These are phyloP conservation scores for Ehretia macrophylla DNA, from an alignment of 257 asterid genomes.

Conservation along the genomic window DNA sequence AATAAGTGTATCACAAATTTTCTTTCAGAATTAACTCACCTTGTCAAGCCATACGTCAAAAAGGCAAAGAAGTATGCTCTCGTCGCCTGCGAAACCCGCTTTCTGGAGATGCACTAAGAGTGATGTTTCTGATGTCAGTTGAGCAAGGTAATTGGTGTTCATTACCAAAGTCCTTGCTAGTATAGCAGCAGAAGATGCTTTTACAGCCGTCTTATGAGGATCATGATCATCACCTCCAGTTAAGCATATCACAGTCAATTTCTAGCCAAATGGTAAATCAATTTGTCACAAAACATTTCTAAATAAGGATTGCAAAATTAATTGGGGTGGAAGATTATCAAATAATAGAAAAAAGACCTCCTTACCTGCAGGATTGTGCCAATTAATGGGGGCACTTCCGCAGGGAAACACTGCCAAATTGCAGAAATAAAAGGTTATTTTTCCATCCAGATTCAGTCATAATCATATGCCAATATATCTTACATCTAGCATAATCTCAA, in stretches of 20 bases:
- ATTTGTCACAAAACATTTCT: slow-evolving; percentile 5
- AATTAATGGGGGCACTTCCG: slow-evolving; percentile 77
- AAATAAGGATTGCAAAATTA: not conserved
- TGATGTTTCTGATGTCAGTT: slow-evolving; percentile 74
- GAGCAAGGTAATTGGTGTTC: slow-evolving; percentile 87
- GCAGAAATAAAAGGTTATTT: slow-evolving; percentile 13
- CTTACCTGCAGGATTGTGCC: slow-evolving; percentile 72
- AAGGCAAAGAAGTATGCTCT: slow-evolving; percentile 82
- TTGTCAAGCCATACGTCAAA: slow-evolving; percentile 95
- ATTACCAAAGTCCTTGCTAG: slow-evolving; percentile 90
- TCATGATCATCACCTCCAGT: slow-evolving; percentile 83
- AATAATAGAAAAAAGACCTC: slow-evolving; percentile 10
- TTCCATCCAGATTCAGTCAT: not conserved
- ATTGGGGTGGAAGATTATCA: slow-evolving; percentile 1
- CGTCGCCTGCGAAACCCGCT: slow-evolving; percentile 73
- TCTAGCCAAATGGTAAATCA: slow-evolving; percentile 38
- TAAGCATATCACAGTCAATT: slow-evolving; percentile 72
- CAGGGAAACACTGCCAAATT: slow-evolving; percentile 79
- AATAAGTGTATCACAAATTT: slow-evolving; percentile 7
- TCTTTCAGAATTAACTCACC: slow-evolving; percentile 37
- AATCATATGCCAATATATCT: not conserved
- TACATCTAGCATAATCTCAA: not conserved
- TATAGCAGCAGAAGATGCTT: slow-evolving; percentile 78
- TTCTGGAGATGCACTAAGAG: slow-evolving; percentile 61
- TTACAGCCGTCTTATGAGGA: slow-evolving; percentile 80